phyloP scores from a whole-genome alignment of 352 stramenopile genomes.

The Globisporangium cystogenes region DNA sequence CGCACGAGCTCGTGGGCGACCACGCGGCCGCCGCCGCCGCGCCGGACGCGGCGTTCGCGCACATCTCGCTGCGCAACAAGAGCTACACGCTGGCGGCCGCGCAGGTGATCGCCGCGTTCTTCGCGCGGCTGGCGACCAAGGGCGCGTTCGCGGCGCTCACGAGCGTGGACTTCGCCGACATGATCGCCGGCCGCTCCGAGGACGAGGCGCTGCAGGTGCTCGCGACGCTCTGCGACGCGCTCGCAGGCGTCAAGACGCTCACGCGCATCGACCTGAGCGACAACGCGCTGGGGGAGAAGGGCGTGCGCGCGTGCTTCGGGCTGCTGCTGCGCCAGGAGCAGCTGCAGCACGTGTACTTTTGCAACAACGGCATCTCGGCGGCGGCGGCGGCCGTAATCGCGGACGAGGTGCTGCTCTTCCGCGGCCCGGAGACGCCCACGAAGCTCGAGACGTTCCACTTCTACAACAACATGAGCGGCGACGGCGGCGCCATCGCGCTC shows the following conservation, averaged over 20 bases:
- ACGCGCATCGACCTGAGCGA: slow-evolving; percentile 89
- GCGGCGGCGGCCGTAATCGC: slow-evolving; percentile 84
- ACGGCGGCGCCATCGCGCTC: slow-evolving; percentile 87
- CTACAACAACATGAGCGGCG: slow-evolving; percentile 97
- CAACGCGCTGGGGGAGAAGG: slow-evolving; percentile 95
- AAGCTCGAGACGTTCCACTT: slow-evolving; percentile 93
- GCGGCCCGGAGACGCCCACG: slow-evolving; percentile 51
- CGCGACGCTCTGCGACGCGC: slow-evolving; percentile 66
- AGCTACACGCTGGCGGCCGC: slow-evolving; percentile 81
- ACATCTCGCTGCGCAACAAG: slow-evolving; percentile 87
- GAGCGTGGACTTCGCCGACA: slow-evolving; percentile 84
- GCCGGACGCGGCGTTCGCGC: slow-evolving; percentile 39
- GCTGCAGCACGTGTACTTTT: slow-evolving; percentile 89
- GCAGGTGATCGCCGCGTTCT: slow-evolving; percentile 68
- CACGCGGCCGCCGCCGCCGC: slow-evolving; percentile 30
- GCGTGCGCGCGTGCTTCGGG: slow-evolving; percentile 86
- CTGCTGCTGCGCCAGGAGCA: slow-evolving; percentile 74
- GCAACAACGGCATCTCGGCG: slow-evolving; percentile 94
- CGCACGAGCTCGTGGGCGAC: slow-evolving; percentile 54
- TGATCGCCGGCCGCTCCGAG: slow-evolving; percentile 78
- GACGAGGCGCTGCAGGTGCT: slow-evolving; percentile 83
- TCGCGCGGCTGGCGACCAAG: slow-evolving; percentile 36
- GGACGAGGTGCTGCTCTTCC: slow-evolving; percentile 85
- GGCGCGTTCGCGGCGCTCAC: slow-evolving; percentile 53
- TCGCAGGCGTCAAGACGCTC: slow-evolving; percentile 68